Evolutionary conservation across 352 stramenopile species (phyloP), one percentile per base, ranked within the genome.

Genomic region (Pythium vanterpoolii): DNA sequence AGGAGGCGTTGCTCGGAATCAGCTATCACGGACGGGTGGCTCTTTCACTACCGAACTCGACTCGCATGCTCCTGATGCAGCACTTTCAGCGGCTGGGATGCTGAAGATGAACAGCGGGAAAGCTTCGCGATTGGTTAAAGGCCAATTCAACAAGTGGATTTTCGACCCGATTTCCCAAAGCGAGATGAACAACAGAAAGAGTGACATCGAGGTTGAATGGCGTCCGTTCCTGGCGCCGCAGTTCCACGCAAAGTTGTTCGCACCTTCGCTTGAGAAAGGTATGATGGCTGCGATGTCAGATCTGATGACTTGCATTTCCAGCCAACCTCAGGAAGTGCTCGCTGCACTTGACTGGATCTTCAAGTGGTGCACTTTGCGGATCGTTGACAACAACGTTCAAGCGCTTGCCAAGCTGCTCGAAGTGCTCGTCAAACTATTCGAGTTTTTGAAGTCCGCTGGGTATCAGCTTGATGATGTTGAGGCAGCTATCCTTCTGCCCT

Each of bases 341-440:
- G 60, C 71, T 16, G 81, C 72, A 18, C 59, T 96, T 27, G 86
- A 96, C 62, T 66, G 90, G 26, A 72, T 94, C 13, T 69, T 96
- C 33, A 96, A 96, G 67, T 96, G 86, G 86, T 93, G 79, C 26
- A 81, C 76, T 5, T 71, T 96, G 13, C 83, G 86, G 8, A 78
- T 96, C 46, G 85, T 94, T 8, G 86, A 96, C 66, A 94, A 94
- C 54, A 96, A 96, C 42, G 86, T 94, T 16, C 85, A 96, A 62
- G 86, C 82, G 0, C 70, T 94, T 16, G 83, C 79, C 1, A 94
- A 94, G 38, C 51, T 96, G 30, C 66, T 96, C 3, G 85, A 96
- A 42, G 73, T 95, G 3, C 55, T 95, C 8, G 77, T 93, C 8
- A 88, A 89, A 49, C 68, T 96, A 13, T 90, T 96, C 31, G 74